These are phyloP conservation scores for Venturia asperata DNA, from an alignment of 2,329 filamentous ascomycete species.

Conservation along the genomic window DNA sequence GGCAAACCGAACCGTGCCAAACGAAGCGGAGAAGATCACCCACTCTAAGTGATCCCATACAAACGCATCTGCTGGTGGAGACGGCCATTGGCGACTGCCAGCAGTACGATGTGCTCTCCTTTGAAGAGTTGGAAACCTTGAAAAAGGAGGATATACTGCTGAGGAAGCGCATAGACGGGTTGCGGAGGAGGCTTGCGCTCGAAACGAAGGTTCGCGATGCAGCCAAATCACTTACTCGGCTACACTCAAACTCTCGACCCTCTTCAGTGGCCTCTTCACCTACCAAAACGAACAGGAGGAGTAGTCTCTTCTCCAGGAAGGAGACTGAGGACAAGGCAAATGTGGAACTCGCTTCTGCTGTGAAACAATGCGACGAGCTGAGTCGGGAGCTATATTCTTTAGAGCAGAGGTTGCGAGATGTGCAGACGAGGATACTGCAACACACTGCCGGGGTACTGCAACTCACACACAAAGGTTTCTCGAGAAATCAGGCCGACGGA, in stretches of 20 bases:
- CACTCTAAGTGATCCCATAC: constrained; percentile 49
- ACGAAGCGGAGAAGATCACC: not conserved
- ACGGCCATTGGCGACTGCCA: constrained; percentile 86
- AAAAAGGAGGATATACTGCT: constrained; percentile 79
- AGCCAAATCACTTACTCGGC: constrained; percentile 72
- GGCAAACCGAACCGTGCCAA: not conserved
- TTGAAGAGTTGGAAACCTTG: constrained; percentile 82
- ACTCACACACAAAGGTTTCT: constrained; percentile 59
- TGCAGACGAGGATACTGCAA: constrained; percentile 69
- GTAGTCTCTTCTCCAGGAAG: constrained; percentile 28
- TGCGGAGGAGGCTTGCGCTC: constrained; percentile 73
- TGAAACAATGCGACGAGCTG: constrained; percentile 78
- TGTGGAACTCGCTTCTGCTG: constrained; percentile 64
- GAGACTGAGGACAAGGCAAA: constrained; percentile 51
- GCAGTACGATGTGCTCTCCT: constrained; percentile 75
- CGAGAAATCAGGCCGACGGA: constrained; percentile 4
- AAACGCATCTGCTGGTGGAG: constrained; percentile 87
- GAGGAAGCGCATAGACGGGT: constrained; percentile 69
- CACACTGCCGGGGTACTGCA: constrained; percentile 92
- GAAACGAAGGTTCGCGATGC: constrained; percentile 95
- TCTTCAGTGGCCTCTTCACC: constrained; percentile 44
- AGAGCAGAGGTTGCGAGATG: constrained; percentile 67
- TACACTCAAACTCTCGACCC: constrained; percentile 58
- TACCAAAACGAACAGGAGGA: constrained; percentile 30
- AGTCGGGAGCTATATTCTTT: constrained; percentile 71